Evolutionary conservation across 2,329 filamentous ascomycete species (phyloP), one percentile per base, ranked within the genome.

Genomic region (Sporothrix schenckii): DNA sequence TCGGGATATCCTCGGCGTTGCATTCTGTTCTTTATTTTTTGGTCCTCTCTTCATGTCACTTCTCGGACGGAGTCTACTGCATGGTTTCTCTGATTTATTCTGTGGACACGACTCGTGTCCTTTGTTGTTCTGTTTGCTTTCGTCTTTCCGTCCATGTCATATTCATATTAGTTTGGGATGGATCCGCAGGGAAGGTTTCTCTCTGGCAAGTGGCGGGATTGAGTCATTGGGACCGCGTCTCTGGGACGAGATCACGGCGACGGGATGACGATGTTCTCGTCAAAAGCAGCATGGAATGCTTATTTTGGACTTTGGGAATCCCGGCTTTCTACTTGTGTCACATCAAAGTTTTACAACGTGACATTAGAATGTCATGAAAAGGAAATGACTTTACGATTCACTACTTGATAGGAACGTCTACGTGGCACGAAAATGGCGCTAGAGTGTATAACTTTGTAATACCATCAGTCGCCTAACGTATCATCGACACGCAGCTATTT

Each of bases 1-100:
- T 27, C 39, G 58, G 39, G 58, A 63, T 63, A 63, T 63, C 58
- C 58, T 63, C 39, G 58, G 58, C 39, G 58, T 24, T 39, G 39
- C 19, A 16, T 5, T n/a, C 21, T 61, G 30, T 24, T 41, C 4
- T 41, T 60, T 16, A 11, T 61, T 21, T 30, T 4, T 54, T 54
- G 4, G 4, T 16, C 16, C 3, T 54, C 10, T 54, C n/a, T 27
- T 39, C 34, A 47, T 47, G 58, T 27, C 39, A 27, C 41, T 13
- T 24, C 58, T 63, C 39, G 56, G 58, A 47, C 41, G 39, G 58
- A 63, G 58, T 63, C 21, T 47, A 14, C n/a, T 19, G 2, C 39
- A 47, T 24, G 39, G 4, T 24, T 24, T 24, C 2, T 60, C 19
- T 41, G 7, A n/a, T 13, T 7, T 21, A 4, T 5, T 19, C n/a